Percentiles rank a stretch among this genome's conserved stretches.
Evolutionary conservation across 169 alveolate genomes (phyloP).

Genomic region (Plasmodium fragile): DNA sequence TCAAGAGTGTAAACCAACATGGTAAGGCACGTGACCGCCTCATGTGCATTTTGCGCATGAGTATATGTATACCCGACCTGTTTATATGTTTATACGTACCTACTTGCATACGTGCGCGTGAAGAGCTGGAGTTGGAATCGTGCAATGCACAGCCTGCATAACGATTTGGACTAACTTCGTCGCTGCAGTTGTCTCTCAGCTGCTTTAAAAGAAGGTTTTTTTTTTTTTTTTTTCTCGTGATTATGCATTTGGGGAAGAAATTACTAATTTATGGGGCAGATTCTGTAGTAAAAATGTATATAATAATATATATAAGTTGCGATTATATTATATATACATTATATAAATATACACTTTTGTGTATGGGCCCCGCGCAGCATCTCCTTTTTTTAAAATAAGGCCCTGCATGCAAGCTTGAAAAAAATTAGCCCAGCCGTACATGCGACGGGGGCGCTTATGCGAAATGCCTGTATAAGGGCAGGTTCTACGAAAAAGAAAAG

Average conservation of each 20-base stretch:
- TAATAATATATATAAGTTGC: neutral
- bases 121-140: neutral
- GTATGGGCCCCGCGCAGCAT: neutral
- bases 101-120: neutral
- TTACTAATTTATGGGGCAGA: neutral
- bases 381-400: neutral
- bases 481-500: slow-evolving; percentile 23
- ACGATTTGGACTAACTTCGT: neutral
- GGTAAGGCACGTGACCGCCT: neutral
- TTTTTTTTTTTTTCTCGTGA: neutral
- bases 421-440: slow-evolving; percentile 9
- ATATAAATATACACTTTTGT: neutral
- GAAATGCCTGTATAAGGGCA: slow-evolving; percentile 7
- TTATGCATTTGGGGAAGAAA: neutral
- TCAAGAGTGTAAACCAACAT: neutral
- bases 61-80: neutral
- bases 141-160: neutral
- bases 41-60: neutral
- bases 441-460: slow-evolving; percentile 46
- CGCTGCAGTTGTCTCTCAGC: slow-evolving; percentile 3
- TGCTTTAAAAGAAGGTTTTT: neutral
- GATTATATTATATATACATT: neutral
- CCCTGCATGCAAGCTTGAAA: slow-evolving; percentile 11
- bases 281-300: neutral
- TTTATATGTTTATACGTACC: neutral